phyloP scores from a whole-genome alignment of 2,329 filamentous ascomycete species.

The Botrytis deweyae region DNA sequence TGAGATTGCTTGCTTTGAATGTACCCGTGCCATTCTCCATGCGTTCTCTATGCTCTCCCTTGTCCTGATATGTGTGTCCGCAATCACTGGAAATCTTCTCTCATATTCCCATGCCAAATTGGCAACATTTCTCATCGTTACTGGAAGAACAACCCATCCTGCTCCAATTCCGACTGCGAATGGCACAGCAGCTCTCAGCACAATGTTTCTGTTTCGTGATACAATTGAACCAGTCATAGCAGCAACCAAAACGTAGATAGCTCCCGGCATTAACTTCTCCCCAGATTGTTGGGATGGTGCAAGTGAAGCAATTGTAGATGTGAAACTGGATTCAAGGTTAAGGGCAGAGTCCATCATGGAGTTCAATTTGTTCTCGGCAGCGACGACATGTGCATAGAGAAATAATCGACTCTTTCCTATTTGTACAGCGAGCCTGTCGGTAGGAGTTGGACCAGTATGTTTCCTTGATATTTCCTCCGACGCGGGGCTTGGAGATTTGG shows the following conservation, averaged over 20 bases:
- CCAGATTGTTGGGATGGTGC: slow-evolving; percentile 82
- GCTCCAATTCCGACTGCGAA: slow-evolving; percentile 77
- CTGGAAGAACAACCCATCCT: slow-evolving; percentile 79
- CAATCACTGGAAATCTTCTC: slow-evolving; percentile 78
- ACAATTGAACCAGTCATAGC: slow-evolving; percentile 95
- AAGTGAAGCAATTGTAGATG: slow-evolving; percentile 81
- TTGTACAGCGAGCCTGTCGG: slow-evolving; percentile 81
- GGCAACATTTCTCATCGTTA: slow-evolving; percentile 86
- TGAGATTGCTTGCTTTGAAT: slow-evolving; percentile 66
- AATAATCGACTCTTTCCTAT: slow-evolving; percentile 78
- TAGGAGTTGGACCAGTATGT: slow-evolving; percentile 66
- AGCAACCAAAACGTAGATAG: slow-evolving; percentile 88
- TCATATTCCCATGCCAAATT: slow-evolving; percentile 91
- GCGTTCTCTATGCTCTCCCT: slow-evolving; percentile 68
- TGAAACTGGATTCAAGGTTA: slow-evolving; percentile 84
- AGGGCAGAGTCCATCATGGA: slow-evolving; percentile 76
- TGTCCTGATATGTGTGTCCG: slow-evolving; percentile 74
- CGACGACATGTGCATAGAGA: slow-evolving; percentile 71
- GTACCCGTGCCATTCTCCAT: slow-evolving; percentile 70
- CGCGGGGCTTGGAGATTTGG: slow-evolving; percentile 25
- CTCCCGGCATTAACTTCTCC: slow-evolving; percentile 85
- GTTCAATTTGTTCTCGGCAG: slow-evolving; percentile 82
- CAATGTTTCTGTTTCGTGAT: slow-evolving; percentile 79
- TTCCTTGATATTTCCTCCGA: slow-evolving; percentile 31
- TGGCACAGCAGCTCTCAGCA: slow-evolving; percentile 75